Evolutionary conservation across 768 basidiomycete species (phyloP).

Genomic region (Calocybe indica): DNA sequence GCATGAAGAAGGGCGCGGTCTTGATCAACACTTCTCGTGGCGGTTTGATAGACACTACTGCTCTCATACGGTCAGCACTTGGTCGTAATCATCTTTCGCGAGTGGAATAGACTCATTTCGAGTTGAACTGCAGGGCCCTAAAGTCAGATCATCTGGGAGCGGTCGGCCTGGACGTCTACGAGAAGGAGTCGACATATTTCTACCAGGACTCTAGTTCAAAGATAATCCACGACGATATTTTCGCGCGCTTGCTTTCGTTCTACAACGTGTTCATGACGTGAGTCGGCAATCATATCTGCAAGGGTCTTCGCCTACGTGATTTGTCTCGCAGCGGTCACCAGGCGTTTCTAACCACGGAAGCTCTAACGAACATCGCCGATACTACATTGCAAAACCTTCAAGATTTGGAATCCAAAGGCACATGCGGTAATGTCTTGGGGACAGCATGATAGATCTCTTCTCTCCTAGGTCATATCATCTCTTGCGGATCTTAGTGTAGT

Average conservation of each 20-base stretch:
- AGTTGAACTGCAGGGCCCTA: conserved; percentile 19
- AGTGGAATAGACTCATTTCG: too few relatives aligned
- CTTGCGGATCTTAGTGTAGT: too few relatives aligned
- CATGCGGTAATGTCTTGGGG: conserved; percentile 17
- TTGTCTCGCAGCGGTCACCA: conserved; percentile 29
- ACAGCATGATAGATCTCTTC: too few relatives aligned
- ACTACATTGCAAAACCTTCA: conserved; percentile 31
- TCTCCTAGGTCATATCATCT: too few relatives aligned
- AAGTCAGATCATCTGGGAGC: conserved; percentile 33
- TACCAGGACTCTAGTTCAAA: conserved; percentile 37
- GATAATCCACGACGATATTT: conserved; percentile 38
- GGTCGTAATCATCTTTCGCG: too few relatives aligned
- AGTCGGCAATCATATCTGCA: not conserved
- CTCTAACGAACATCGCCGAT: conserved; percentile 32
- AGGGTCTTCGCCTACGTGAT: not conserved
- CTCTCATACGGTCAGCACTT: conserved; percentile 30
- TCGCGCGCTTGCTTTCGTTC: conserved; percentile 38
- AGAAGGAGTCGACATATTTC: conserved; percentile 35
- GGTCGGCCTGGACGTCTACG: conserved; percentile 40
- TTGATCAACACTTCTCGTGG: conserved; percentile 40
- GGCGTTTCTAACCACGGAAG: conserved; percentile 36
- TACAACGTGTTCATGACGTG: conserved; percentile 42
- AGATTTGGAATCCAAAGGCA: conserved; percentile 25
- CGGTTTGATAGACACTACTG: conserved; percentile 33
- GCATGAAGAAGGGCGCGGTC: conserved; percentile 34